Evolutionary conservation across 2,329 filamentous ascomycete genomes (phyloP).

Genomic region (Colletotrichum australisinense): DNA sequence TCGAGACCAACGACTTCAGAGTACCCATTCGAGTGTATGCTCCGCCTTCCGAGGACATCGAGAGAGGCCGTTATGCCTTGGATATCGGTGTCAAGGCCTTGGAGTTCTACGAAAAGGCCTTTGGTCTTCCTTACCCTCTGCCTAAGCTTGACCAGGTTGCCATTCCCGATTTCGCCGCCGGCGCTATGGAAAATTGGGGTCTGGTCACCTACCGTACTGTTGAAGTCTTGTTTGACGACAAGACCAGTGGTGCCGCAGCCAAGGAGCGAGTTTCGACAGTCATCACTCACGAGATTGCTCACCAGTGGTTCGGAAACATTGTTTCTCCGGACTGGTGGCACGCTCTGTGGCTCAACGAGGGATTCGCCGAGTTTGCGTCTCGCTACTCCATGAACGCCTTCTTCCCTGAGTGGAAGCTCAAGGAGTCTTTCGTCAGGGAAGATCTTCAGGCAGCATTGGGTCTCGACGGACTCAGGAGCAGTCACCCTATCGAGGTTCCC

Average conservation of each 20-base stretch:
- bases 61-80: slow-evolving; percentile 90
- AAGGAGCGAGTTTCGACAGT: slow-evolving; percentile 96
- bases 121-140: slow-evolving; percentile 86
- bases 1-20: slow-evolving; percentile 91
- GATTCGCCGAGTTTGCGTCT: slow-evolving; percentile 71
- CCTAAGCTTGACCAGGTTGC: slow-evolving; percentile 98
- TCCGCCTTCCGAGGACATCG: slow-evolving; percentile 88
- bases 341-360: slow-evolving; percentile 95
- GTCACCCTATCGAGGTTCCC: slow-evolving; percentile 95
- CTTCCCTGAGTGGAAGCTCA: slow-evolving; percentile 98
- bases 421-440: slow-evolving; percentile 94
- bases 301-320: slow-evolving; percentile 98
- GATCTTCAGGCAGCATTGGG: slow-evolving; percentile 89
- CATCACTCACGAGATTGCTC: slow-evolving; percentile 95
- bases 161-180: slow-evolving; percentile 94
- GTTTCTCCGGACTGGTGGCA: slow-evolving; percentile 99
- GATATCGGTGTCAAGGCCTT: slow-evolving; percentile 90
- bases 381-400: slow-evolving; percentile 89
- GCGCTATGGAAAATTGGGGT: slow-evolving; percentile 95
- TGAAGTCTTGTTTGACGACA: slow-evolving; percentile 90
- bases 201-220: slow-evolving; percentile 95
- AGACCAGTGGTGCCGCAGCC: slow-evolving; percentile 86
- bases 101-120: slow-evolving; percentile 95
- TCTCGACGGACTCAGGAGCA: slow-evolving; percentile 91
- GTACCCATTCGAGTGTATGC: slow-evolving; percentile 95